phyloP scores from a whole-genome alignment of 179 eudicot species.

The Sideroxylon spinosum region DNA sequence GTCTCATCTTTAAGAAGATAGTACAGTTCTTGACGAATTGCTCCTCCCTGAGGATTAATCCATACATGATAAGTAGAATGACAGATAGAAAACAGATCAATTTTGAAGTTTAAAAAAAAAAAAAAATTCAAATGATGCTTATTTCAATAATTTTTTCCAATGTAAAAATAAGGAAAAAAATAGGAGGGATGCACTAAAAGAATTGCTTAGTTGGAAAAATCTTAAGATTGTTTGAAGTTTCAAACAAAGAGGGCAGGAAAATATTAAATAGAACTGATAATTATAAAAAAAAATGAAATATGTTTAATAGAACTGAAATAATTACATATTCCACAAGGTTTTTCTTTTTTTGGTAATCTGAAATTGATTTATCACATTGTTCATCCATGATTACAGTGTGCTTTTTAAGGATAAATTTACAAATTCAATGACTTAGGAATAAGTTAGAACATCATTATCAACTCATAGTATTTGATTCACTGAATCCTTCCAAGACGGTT shows the following conservation, averaged over 20 bases:
- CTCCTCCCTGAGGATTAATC: slow-evolving; percentile 59
- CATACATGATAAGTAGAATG: not conserved
- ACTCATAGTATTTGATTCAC: not conserved
- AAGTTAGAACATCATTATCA: not conserved
- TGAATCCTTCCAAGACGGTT: not conserved
- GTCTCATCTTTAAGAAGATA: slow-evolving; percentile 80
- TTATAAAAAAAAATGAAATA: too few relatives aligned
- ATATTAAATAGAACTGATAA: not conserved
- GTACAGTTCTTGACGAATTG: slow-evolving; percentile 76
- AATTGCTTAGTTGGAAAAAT: not conserved
- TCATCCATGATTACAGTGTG: not conserved
- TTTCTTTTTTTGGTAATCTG: not conserved
- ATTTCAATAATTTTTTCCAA: not conserved
- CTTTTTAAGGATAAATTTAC: not conserved
- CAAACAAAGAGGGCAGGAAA: not conserved
- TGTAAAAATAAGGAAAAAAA: not conserved
- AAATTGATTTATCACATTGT: slow-evolving; percentile 6
- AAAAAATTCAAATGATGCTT: not conserved
- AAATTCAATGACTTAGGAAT: not conserved
- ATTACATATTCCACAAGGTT: not conserved
- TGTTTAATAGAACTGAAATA: not conserved
- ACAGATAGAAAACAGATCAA: not conserved
- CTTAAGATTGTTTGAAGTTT: not conserved
- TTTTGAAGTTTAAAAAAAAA: not conserved
- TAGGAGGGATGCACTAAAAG: not conserved